Evolutionary conservation across 2,329 filamentous ascomycete genomes (phyloP).

Genomic region (Paraphaeosphaeria minitans): DNA sequence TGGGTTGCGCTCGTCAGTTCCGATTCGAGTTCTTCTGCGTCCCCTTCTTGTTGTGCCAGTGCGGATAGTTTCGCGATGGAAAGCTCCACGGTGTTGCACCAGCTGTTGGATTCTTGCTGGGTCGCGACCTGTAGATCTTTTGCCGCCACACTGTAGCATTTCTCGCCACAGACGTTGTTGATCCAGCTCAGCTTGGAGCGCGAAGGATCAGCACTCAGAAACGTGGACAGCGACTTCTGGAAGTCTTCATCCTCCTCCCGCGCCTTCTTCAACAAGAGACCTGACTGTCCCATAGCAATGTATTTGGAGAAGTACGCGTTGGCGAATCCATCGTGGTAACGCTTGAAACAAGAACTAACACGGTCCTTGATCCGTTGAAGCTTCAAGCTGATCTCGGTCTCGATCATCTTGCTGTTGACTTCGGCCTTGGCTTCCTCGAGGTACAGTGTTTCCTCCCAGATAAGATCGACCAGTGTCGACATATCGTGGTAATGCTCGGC

Average conservation of each 20-base stretch:
- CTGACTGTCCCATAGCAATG: constrained; percentile 59
- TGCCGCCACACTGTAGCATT: constrained; percentile 71
- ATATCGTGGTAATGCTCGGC: constrained; percentile 69
- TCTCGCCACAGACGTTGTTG: constrained; percentile 81
- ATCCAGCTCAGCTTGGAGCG: constrained; percentile 90
- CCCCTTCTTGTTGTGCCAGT: constrained; percentile 60
- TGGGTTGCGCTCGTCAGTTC: constrained; percentile 40
- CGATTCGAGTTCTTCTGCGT: constrained; percentile 32
- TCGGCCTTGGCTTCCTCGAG: constrained; percentile 39
- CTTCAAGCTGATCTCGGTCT: constrained; percentile 42
- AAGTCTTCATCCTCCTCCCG: constrained; percentile 57
- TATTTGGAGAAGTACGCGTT: constrained; percentile 81
- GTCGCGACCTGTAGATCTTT: constrained; percentile 72
- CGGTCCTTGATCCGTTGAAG: constrained; percentile 52
- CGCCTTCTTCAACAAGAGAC: constrained; percentile 67
- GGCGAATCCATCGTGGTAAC: constrained; percentile 69
- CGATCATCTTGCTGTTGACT: constrained; percentile 42
- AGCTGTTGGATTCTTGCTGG: constrained; percentile 76
- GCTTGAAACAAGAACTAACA: constrained; percentile 62
- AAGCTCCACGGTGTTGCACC: constrained; percentile 92
- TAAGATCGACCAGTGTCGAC: constrained; percentile 62
- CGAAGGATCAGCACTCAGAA: constrained; percentile 72
- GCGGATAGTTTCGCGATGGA: constrained; percentile 81
- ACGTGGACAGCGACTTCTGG: constrained; percentile 74
- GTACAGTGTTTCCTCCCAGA: constrained; percentile 53